Evolutionary conservation across 2,329 filamentous ascomycete genomes (phyloP).

Genomic region (Aspergillus brasiliensis): DNA sequence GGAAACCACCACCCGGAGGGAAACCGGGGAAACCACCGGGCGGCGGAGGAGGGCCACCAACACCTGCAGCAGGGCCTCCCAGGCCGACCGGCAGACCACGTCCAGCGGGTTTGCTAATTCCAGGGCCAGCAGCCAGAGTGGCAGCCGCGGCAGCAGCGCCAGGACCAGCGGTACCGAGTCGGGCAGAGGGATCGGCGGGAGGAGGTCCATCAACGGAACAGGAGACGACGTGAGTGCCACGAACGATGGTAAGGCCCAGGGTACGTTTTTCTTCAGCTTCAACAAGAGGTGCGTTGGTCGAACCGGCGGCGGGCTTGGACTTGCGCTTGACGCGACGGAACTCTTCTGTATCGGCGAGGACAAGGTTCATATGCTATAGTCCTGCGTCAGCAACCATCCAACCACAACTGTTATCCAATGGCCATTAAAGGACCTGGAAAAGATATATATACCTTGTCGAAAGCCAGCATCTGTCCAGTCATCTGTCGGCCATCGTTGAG

Average conservation of each 20-base stretch:
- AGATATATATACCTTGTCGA: slow-evolving; percentile 82
- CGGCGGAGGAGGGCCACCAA: slow-evolving; percentile 76
- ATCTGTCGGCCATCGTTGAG: slow-evolving; percentile 94
- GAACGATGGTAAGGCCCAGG: slow-evolving; percentile 91
- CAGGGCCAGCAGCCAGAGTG: slow-evolving; percentile 78
- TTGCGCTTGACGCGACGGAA: slow-evolving; percentile 90
- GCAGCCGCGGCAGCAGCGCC: slow-evolving; percentile 60
- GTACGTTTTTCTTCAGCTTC: slow-evolving; percentile 97
- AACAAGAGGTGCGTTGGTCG: slow-evolving; percentile 65
- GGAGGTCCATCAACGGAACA: slow-evolving; percentile 94
- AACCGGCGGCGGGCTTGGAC: slow-evolving; percentile 65
- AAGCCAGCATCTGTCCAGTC: slow-evolving; percentile 96
- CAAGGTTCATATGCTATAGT: slow-evolving; percentile 93
- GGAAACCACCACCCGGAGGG: slow-evolving; percentile 56
- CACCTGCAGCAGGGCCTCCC: slow-evolving; percentile 84
- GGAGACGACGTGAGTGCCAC: slow-evolving; percentile 91
- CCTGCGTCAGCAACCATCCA: slow-evolving; percentile 7
- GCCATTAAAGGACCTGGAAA: neutral
- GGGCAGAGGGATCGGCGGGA: slow-evolving; percentile 86
- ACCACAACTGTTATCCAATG: neutral
- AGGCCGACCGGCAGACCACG: slow-evolving; percentile 81
- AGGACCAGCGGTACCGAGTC: slow-evolving; percentile 76
- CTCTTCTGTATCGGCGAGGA: slow-evolving; percentile 97
- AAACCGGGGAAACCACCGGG: slow-evolving; percentile 56
- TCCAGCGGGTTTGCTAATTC: slow-evolving; percentile 87